These are phyloP conservation scores for Punica granatum DNA, from an alignment of 345 rosid species.

Conservation along the genomic window DNA sequence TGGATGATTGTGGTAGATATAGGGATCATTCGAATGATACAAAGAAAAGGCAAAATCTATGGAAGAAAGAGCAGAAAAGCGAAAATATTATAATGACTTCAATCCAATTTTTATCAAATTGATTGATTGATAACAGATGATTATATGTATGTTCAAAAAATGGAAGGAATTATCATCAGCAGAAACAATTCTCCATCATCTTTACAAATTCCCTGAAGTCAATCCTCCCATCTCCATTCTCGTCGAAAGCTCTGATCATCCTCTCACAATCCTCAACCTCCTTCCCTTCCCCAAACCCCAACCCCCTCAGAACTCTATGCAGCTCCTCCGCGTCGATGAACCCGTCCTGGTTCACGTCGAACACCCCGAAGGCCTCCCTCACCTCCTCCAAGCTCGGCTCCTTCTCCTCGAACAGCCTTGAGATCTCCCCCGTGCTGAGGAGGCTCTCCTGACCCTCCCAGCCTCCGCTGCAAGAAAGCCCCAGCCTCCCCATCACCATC, in stretches of 20 bases:
- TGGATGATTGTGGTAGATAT: too few relatives aligned
- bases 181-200: conserved; percentile 55
- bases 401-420: conserved; percentile 57
- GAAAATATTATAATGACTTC: too few relatives aligned
- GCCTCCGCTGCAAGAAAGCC: conserved; percentile 32
- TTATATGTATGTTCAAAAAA: background rate
- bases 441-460: conserved; percentile 26
- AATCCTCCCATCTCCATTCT: conserved; percentile 49
- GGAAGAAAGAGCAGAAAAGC: too few relatives aligned
- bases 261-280: conserved; percentile 41
- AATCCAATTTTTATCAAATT: too few relatives aligned
- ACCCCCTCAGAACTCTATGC: conserved; percentile 46
- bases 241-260: conserved; percentile 61
- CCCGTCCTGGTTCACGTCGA: conserved; percentile 73
- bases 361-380: conserved; percentile 70
- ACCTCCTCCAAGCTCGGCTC: conserved; percentile 75
- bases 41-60: too few relatives aligned
- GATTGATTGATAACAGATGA: background rate
- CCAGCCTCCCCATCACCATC: conserved; percentile 55
- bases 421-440: conserved; percentile 28
- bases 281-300: conserved; percentile 48
- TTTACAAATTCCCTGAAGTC: conserved; percentile 66
- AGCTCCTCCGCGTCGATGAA: conserved; percentile 64
- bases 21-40: too few relatives aligned
- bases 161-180: conserved; percentile 17